Evolutionary conservation across 164 flowering plant genomes (phyloP).

Genomic region (Pachysandra terminalis): DNA sequence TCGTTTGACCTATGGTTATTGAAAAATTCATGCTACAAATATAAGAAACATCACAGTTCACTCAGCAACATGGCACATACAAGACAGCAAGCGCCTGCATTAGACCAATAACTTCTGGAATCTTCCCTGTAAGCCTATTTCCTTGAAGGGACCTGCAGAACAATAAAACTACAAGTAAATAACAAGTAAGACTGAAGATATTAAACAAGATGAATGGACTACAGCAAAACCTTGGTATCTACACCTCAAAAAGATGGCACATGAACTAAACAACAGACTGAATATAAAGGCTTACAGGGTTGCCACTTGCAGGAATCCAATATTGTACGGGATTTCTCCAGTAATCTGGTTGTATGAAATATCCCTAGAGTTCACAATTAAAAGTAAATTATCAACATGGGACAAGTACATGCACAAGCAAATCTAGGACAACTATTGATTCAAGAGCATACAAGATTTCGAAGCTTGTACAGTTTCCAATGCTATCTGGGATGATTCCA

Average conservation of each 20-base stretch:
- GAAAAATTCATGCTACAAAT: no score
- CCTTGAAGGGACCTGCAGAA: slow-evolving; percentile 84
- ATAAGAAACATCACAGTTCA: no score
- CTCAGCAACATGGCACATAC: slow-evolving; percentile 39
- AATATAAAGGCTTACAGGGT: slow-evolving; percentile 56
- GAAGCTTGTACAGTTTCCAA: slow-evolving; percentile 95
- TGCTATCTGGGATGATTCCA: slow-evolving; percentile 79
- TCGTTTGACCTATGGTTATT: no score
- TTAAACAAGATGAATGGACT: no score
- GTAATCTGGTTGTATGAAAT: slow-evolving; percentile 85
- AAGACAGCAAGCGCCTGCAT: slow-evolving; percentile 97
- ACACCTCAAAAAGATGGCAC: not conserved
- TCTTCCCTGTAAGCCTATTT: slow-evolving; percentile 73
- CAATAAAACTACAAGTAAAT: not conserved
- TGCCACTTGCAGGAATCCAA: slow-evolving; percentile 95
- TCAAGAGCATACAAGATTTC: slow-evolving; percentile 65
- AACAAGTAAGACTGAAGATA: not conserved
- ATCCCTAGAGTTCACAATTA: slow-evolving; percentile 47
- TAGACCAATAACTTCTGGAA: slow-evolving; percentile 93
- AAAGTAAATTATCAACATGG: not conserved
- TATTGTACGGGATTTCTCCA: slow-evolving; percentile 93
- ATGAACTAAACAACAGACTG: not conserved
- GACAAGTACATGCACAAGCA: not conserved
- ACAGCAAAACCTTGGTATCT: no score
- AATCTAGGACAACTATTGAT: not conserved